Evolutionary conservation across 2,329 filamentous ascomycete genomes (phyloP).

Genomic region (Penicillium sp.): DNA sequence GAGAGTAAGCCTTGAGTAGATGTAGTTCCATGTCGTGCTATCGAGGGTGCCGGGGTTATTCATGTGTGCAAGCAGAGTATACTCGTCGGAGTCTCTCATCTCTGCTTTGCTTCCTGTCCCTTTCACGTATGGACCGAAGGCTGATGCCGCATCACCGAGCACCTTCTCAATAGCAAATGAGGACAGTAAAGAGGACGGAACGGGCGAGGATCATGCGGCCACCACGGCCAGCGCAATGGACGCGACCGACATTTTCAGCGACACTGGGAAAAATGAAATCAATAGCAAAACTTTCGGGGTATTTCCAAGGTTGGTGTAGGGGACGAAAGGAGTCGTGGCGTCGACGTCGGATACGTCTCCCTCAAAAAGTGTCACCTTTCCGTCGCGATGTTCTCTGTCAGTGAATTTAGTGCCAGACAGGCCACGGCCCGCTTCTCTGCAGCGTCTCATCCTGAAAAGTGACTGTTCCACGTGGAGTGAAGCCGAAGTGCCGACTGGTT

Average conservation of each 20-base stretch:
- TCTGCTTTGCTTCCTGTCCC: constrained; percentile 24
- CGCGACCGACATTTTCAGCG: not conserved
- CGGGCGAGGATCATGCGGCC: not conserved
- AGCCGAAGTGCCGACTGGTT: constrained; percentile 10
- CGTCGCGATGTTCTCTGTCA: not conserved
- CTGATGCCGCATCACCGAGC: constrained; percentile 40
- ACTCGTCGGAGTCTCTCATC: constrained; percentile 46
- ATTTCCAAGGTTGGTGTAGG: not conserved
- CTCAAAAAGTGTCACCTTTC: no score
- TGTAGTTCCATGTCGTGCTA: constrained; percentile 51
- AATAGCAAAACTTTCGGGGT: not conserved
- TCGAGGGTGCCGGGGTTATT: constrained; percentile 51
- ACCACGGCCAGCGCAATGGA: constrained; percentile 1
- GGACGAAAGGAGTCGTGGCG: not conserved
- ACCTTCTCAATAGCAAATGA: constrained; percentile 42
- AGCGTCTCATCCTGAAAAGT: not conserved
- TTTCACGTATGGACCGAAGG: constrained; percentile 39
- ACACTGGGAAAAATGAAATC: not conserved
- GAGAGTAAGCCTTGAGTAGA: constrained; percentile 40
- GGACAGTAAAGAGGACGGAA: constrained; percentile 20
- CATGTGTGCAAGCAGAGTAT: constrained; percentile 43
- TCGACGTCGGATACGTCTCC: not conserved
- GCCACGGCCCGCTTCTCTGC: not conserved
- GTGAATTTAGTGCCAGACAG: not conserved
- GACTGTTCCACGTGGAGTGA: constrained; percentile 12